Conservation (phyloP, 805 yeast genomes). For the Candida tibetensis region DNA sequence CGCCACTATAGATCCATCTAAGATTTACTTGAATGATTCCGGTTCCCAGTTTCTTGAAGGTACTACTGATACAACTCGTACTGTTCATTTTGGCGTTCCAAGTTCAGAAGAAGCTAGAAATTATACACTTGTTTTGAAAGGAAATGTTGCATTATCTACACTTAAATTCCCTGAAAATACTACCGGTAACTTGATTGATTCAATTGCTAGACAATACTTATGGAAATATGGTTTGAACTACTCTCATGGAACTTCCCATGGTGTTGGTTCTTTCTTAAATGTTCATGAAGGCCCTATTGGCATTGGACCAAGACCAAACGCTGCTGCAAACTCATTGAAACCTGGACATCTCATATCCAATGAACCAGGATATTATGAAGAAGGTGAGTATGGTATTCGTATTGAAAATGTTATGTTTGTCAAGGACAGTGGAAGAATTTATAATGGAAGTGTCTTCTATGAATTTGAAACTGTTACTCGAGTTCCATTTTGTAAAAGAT, state of each 20-base stretch:
- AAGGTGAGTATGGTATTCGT: conserved; percentile 58
- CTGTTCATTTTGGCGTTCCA: conserved; percentile 53
- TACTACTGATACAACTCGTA: conserved; percentile 64
- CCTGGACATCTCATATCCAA: conserved; percentile 57
- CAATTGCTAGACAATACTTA: conserved; percentile 55
- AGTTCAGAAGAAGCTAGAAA: conserved; percentile 43
- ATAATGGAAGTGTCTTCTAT: conserved; percentile 56
- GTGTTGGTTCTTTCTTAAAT: conserved; percentile 58
- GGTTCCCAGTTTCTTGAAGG: conserved; percentile 64
- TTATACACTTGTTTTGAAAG: conserved; percentile 59
- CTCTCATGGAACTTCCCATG: conserved; percentile 66
- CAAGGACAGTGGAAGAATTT: conserved; percentile 37
- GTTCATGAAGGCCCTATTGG: conserved; percentile 67
- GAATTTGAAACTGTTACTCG: conserved; percentile 81
- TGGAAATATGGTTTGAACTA: conserved; percentile 60
- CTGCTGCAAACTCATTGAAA: conserved; percentile 41
- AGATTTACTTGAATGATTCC: conserved; percentile 54
- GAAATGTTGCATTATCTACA: conserved; percentile 48
- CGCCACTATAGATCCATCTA: conserved; percentile 49
- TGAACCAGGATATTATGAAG: conserved; percentile 64
- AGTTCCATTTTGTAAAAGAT: conserved; percentile 77
- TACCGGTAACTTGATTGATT: conserved; percentile 53
- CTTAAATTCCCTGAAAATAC: conserved; percentile 55
- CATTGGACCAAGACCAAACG: conserved; percentile 53
- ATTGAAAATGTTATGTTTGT: conserved; percentile 51